Evolutionary conservation across 106 monocot genomes (phyloP).

Genomic region (Dendrobium chrysotoxum): DNA sequence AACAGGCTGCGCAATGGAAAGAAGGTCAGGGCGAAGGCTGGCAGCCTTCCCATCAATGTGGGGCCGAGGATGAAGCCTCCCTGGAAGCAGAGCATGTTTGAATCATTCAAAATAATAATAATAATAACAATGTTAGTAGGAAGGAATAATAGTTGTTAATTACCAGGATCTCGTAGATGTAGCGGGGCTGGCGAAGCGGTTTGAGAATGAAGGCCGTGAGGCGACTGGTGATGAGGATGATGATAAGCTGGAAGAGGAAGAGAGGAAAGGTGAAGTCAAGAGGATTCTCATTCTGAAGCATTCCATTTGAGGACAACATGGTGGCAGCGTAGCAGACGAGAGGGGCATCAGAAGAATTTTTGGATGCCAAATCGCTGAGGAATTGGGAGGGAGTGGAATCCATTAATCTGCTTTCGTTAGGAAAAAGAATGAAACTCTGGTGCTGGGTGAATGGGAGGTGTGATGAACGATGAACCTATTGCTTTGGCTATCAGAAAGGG

Average conservation of each 20-base stretch:
- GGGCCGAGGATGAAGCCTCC: conserved; percentile 16
- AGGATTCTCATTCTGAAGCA: conserved; percentile 15
- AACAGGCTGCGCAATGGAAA: conserved; percentile 15
- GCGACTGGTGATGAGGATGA: conserved; percentile 16
- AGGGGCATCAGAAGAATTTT: neutral
- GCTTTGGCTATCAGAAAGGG: neutral
- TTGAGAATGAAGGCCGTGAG: conserved; percentile 12
- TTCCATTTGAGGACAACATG: conserved; percentile 16
- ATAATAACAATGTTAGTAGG: neutral
- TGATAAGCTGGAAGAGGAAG: conserved; percentile 19
- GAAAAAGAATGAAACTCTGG: neutral
- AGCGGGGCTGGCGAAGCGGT: conserved; percentile 17
- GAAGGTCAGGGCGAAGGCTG: neutral
- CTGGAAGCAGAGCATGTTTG: neutral
- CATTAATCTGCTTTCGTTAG: neutral
- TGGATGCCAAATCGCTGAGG: neutral
- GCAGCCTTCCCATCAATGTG: conserved; percentile 3
- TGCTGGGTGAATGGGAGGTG: neutral
- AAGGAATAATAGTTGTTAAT: neutral
- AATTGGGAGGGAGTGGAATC: neutral
- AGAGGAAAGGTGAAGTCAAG: conserved; percentile 21
- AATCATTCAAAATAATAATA: neutral
- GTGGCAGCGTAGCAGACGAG: conserved; percentile 17
- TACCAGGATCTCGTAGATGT: conserved; percentile 16
- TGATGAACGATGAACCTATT: neutral